Evolutionary conservation across 768 basidiomycete species (phyloP).

Genomic region (Pisolithus albus): DNA sequence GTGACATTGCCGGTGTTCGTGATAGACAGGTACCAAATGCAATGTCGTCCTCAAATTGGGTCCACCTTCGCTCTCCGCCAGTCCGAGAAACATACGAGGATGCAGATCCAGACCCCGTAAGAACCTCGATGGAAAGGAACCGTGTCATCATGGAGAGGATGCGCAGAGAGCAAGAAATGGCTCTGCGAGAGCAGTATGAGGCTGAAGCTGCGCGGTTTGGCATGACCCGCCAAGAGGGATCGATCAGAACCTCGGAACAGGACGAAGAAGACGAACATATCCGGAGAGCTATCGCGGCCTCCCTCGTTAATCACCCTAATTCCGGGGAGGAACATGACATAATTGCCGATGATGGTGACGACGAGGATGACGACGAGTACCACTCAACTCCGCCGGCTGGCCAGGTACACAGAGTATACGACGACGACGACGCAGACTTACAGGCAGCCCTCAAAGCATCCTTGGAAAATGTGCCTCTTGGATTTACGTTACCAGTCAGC

Average conservation of each 20-base stretch:
- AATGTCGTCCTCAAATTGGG: slow-evolving; percentile 11
- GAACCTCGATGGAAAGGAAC: slow-evolving; percentile 62
- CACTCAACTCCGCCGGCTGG: slow-evolving; percentile 1
- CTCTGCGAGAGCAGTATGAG: slow-evolving; percentile 53
- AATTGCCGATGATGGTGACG: slow-evolving; percentile 5
- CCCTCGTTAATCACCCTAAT: slow-evolving; percentile 14
- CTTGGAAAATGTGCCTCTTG: slow-evolving; percentile 55
- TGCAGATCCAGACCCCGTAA: slow-evolving; percentile 45
- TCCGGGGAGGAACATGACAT: slow-evolving; percentile 12
- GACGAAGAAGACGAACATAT: slow-evolving; percentile 54
- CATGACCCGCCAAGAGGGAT: slow-evolving; percentile 1
- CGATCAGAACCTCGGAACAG: slow-evolving; percentile 1
- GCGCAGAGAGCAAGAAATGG: slow-evolving; percentile 59
- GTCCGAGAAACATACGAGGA: slow-evolving; percentile 26
- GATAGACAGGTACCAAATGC: slow-evolving; percentile 1
- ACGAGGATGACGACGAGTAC: slow-evolving; percentile 20
- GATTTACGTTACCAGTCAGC: slow-evolving; percentile 34
- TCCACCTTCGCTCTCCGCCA: slow-evolving; percentile 17
- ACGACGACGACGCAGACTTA: slow-evolving; percentile 82
- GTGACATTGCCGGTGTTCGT: slow-evolving; percentile 21
- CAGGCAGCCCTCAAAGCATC: slow-evolving; percentile 87
- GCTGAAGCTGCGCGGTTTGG: slow-evolving; percentile 29
- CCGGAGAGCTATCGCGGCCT: slow-evolving; percentile 35
- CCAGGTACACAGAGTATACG: slow-evolving; percentile 46
- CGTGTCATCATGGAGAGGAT: slow-evolving; percentile 55